Percentiles rank a stretch among this genome's conserved stretches.
Conservation (phyloP, 2,329 filamentous ascomycete genomes). For the Exophiala sideris region DNA sequence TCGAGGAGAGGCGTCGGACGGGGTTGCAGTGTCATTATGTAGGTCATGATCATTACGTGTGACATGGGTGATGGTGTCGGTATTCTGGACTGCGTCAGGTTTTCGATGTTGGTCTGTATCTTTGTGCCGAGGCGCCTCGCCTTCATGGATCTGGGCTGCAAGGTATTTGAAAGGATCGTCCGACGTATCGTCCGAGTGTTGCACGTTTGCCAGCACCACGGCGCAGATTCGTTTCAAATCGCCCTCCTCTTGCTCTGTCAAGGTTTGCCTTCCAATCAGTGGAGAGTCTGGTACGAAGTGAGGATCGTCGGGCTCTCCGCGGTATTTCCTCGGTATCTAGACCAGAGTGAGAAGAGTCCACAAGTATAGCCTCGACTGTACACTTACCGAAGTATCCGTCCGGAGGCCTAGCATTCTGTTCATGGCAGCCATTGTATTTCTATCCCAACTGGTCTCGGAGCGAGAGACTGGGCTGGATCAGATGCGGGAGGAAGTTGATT, state of each 20-base stretch:
- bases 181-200: conserved; percentile 28
- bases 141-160: conserved; percentile 34
- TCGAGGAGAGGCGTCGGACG: conserved; percentile 23
- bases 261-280: conserved; percentile 34
- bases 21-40: conserved; percentile 20
- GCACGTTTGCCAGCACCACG: conserved; percentile 27
- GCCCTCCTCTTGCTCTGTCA: conserved; percentile 34
- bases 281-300: conserved; percentile 33
- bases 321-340: conserved; percentile 33
- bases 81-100: conserved; percentile 8
- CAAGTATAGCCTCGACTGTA: neutral
- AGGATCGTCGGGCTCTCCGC: conserved; percentile 33
- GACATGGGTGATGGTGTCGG: conserved; percentile 12
- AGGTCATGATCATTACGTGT: conserved; percentile 19
- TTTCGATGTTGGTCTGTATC: conserved; percentile 27
- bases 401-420: neutral
- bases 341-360: conserved; percentile 6
- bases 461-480: too few relatives aligned
- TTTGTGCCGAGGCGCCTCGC: conserved; percentile 25
- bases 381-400: conserved; percentile 11
- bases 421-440: neutral
- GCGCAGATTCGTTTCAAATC: conserved; percentile 37
- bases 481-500: too few relatives aligned
- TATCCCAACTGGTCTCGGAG: too few relatives aligned
- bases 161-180: conserved; percentile 28